Evolutionary conservation across 140 eudicot genomes (phyloP), one percentile per base, ranked within the genome.

Genomic region (Ambrosia hybrid): DNA sequence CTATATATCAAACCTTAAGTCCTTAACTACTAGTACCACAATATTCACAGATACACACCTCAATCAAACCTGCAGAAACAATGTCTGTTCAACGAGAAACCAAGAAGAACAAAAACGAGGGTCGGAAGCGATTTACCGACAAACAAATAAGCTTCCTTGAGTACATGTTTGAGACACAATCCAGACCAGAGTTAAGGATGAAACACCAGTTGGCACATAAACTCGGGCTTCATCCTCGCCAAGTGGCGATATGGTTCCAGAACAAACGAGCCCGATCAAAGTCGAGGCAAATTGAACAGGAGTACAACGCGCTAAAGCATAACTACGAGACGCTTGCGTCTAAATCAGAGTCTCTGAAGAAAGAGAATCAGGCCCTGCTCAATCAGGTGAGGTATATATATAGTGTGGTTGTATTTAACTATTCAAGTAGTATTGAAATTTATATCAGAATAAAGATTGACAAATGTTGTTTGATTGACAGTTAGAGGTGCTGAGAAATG

Each of bases 201-300:
- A 89, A 87, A 64, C 82, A 87, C 61, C 89, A 87, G 78, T 26
- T 87, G 0, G 96, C 94, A 3, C 80, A 51, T 13, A 78, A 76
- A 41, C 87, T 89, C 0, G 94, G 96, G 5, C 82, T 89, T 56
- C 90, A 86, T 51, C 96, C 96, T 5, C 85, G 89, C 0, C 96
- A 89, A 74, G 86, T 89, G 9, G 96, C 89, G 0, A 87, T 89
- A 70, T 89, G 94, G 96, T 89, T 89, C 76, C 96, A 89, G 83
- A 89, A 89, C 70, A 83, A 78, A 68, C 68, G 91, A 58, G 94
- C 96, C 1, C 57, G 91, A 33, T 87, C 85, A 0, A 87, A 87
- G 57, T 85, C 94, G 0, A 85, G 85, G 80, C 86, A 78, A 43
- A 65, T 83, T 11, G 89, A 89, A 69, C 76, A 70, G 15, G 87